phyloP scores from a whole-genome alignment of 176 grass and related monocot species.

The Thinopyrum elongatum region DNA sequence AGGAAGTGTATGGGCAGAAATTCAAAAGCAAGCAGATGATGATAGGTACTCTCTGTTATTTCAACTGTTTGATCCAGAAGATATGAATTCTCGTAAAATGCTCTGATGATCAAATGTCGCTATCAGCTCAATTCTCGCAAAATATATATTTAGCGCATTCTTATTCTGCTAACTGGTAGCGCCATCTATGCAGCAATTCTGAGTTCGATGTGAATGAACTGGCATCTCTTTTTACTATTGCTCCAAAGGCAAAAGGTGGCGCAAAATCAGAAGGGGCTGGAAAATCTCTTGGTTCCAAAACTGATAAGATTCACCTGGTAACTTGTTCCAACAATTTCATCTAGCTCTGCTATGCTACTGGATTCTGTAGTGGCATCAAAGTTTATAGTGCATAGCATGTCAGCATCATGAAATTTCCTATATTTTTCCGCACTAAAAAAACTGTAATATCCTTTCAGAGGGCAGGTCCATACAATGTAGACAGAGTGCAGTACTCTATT shows the following conservation, averaged over 20 bases:
- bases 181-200: conserved; percentile 54
- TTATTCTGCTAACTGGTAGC: conserved; percentile 30
- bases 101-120: neutral
- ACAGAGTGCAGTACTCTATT: neutral
- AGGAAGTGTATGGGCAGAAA: conserved; percentile 92
- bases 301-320: conserved; percentile 96
- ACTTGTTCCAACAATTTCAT: conserved; percentile 26
- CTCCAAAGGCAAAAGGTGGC: conserved; percentile 62
- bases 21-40: conserved; percentile 76
- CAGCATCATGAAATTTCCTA: neutral
- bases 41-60: conserved; percentile 55
- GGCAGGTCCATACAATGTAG: neutral
- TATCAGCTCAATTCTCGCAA: neutral
- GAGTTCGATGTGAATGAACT: conserved; percentile 91
- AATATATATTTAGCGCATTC: conserved; percentile 9
- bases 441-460: neutral
- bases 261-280: conserved; percentile 55
- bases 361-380: neutral
- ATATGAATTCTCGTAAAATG: conserved; percentile 23
- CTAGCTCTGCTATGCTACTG: neutral
- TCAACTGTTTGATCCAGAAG: conserved; percentile 1
- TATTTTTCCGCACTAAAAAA: neutral
- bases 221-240: conserved; percentile 73
- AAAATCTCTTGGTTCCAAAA: conserved; percentile 77
- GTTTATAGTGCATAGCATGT: neutral